Base-by-base conservation (phyloP, 257 asterid genomes). In the Solanum bulbocastanum region DNA sequence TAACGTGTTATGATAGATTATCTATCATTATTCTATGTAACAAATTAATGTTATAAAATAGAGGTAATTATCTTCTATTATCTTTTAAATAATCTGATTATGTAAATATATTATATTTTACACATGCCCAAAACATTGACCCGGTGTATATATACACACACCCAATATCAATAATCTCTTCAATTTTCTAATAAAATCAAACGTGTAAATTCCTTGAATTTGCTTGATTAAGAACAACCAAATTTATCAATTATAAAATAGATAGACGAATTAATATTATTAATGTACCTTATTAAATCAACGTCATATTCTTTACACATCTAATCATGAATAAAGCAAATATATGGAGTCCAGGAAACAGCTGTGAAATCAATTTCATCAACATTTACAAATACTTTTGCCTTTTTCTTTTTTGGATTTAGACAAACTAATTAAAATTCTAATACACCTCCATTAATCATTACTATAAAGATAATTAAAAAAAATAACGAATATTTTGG, bases 81-180 rank as follows among this genome's bases (percentile, higher is more conserved):
- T 30, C 15, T 30, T n/a, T 65, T 10, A 23, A 22, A 10, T 23
- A 2, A 60, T 60, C 2, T 23, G 69, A 60, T 60, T 66, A 11
- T 66, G 15, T 25, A 66, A n/a, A 66, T 46, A 46, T 46, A 33
- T 33, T 56, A 56, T 18, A 66, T 25, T 66, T 65, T 1, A 65
- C 27, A n/a, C 2, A 1, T 8, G 5, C 25, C 0, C 0, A 20
- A 58, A 58, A 20, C 1, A 0, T 58, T 6, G 10, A 8, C 66
- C 4, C 25, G 1, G 3, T 58, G 8, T 20, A 65, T 20, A 10
- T 69, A 15, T 4, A 3, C 4, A 56, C 4, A 56, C 65, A 56
- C n/a, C 65, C 23, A 56, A 0, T 10, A 56, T 7, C 65, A 20
- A 56, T 56, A 56, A 56, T 36, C 3, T 73, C 82, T 20, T 73